A percentile compares a stretch with the other conserved stretches of the same genome.
Conservation (phyloP, 768 basidiomycete genomes). For the Suillus alpinus region DNA sequence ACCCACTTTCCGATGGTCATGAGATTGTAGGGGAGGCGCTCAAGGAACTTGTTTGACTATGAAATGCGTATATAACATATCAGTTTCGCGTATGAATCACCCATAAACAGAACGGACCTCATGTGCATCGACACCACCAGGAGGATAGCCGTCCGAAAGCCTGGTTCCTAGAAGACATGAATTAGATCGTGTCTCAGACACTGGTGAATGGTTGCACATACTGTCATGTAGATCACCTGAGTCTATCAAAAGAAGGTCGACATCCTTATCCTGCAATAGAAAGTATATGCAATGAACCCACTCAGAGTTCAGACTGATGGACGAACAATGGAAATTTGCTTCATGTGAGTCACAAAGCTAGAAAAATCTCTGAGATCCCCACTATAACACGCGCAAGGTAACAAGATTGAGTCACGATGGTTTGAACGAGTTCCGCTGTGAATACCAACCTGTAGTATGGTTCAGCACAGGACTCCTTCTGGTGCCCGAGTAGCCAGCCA, state of each 20-base stretch:
- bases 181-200: not conserved
- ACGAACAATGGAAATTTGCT: conserved; percentile 60
- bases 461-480: conserved; percentile 68
- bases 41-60: conserved; percentile 71
- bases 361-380: conserved; percentile 80
- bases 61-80: not conserved
- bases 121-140: conserved; percentile 70
- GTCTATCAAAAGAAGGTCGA: too few relatives aligned
- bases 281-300: not conserved
- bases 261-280: conserved; percentile 44
- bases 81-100: too few relatives aligned
- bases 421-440: not conserved
- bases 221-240: conserved; percentile 77
- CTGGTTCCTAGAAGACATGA: conserved; percentile 56
- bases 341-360: conserved; percentile 83
- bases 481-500: conserved; percentile 83
- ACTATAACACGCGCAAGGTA: conserved; percentile 18
- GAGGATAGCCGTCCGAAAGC: conserved; percentile 69
- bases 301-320: not conserved
- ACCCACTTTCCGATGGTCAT: conserved; percentile 79
- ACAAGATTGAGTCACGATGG: not conserved
- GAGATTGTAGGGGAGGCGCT: conserved; percentile 77
- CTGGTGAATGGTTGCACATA: conserved; percentile 9
- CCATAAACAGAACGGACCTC: too few relatives aligned
- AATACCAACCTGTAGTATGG: conserved; percentile 62